Evolutionary conservation across 1,139 yeast species (phyloP).

Genomic region (Yamadazyma epiphylla): DNA sequence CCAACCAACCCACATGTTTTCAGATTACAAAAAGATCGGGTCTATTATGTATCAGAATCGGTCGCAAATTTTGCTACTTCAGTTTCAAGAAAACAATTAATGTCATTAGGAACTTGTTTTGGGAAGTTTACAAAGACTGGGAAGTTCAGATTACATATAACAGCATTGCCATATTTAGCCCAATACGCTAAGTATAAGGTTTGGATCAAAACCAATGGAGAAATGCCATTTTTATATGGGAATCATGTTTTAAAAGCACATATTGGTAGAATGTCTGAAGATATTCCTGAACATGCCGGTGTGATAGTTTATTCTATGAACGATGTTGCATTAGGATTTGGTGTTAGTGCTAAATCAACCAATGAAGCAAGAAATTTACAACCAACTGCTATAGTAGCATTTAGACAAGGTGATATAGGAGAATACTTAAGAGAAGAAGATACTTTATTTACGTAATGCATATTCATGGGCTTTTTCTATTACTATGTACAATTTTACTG

Average conservation of each 20-base stretch:
- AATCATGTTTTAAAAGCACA: conserved; percentile 96
- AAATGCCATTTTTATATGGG: conserved; percentile 97
- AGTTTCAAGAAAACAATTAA: conserved; percentile 80
- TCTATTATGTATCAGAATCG: conserved; percentile 82
- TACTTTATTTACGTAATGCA: conserved; percentile 64
- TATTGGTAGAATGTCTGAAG: conserved; percentile 94
- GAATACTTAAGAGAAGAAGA: conserved; percentile 98
- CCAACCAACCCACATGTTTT: conserved; percentile 91
- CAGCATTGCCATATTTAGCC: conserved; percentile 79
- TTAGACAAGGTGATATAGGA: conserved; percentile 97
- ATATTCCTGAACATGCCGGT: conserved; percentile 97
- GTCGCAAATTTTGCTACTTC: conserved; percentile 88
- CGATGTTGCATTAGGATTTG: conserved; percentile 93
- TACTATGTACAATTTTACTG: conserved; percentile 8
- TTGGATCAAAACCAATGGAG: conserved; percentile 97
- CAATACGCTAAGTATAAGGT: conserved; percentile 89
- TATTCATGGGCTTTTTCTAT: background rate
- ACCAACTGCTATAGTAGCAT: conserved; percentile 92
- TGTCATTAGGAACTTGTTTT: conserved; percentile 90
- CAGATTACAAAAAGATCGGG: conserved; percentile 93
- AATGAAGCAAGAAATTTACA: conserved; percentile 81
- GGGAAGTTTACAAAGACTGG: conserved; percentile 98
- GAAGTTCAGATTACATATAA: conserved; percentile 89
- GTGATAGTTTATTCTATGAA: conserved; percentile 87
- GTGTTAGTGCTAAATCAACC: conserved; percentile 92